phyloP scores from a whole-genome alignment of 495 filamentous ascomycete species.

The Cairneyella variabilis region DNA sequence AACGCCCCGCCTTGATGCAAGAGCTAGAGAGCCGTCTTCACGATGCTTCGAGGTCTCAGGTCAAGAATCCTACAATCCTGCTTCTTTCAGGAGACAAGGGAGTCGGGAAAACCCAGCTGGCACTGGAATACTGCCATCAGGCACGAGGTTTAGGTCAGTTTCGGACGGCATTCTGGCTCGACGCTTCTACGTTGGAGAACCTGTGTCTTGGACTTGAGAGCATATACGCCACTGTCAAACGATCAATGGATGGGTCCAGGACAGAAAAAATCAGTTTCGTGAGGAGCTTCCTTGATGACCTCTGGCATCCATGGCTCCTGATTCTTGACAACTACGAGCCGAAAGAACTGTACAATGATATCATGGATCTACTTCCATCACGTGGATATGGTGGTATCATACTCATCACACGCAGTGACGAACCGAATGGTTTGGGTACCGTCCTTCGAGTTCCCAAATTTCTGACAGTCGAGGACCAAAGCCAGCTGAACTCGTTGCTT shows the following conservation, averaged over 20 bases:
- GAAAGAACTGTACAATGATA: constrained; percentile 11
- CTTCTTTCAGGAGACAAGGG: constrained; percentile 11
- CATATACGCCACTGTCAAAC: constrained; percentile 14
- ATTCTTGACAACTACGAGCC: constrained; percentile 18
- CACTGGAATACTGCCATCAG: constrained; percentile 15
- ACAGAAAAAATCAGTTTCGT: constrained; percentile 18
- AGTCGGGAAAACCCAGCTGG: constrained; percentile 17
- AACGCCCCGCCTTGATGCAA: constrained; percentile 9
- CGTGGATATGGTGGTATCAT: constrained; percentile 18
- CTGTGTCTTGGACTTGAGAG: constrained; percentile 16
- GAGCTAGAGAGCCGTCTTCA: constrained; percentile 9
- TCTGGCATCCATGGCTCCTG: constrained; percentile 22
- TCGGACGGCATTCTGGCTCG: constrained; percentile 16
- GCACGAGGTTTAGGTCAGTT: constrained; percentile 7
- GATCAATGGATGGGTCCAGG: constrained; percentile 13
- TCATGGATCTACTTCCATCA: constrained; percentile 11
- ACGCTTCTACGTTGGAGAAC: constrained; percentile 15
- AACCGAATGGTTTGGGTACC: constrained; percentile 6
- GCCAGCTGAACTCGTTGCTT: constrained; percentile 4
- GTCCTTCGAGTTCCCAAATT: constrained; percentile 13
- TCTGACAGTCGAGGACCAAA: constrained; percentile 7
- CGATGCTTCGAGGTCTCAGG: constrained; percentile 9
- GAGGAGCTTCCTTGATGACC: constrained; percentile 7
- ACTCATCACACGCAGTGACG: constrained; percentile 7
- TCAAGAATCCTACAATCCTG: constrained; percentile 9